Percentiles rank a stretch among this genome's conserved stretches.
Conservation (phyloP, 2,329 filamentous ascomycete genomes). For the Sporothrix variecibatus region DNA sequence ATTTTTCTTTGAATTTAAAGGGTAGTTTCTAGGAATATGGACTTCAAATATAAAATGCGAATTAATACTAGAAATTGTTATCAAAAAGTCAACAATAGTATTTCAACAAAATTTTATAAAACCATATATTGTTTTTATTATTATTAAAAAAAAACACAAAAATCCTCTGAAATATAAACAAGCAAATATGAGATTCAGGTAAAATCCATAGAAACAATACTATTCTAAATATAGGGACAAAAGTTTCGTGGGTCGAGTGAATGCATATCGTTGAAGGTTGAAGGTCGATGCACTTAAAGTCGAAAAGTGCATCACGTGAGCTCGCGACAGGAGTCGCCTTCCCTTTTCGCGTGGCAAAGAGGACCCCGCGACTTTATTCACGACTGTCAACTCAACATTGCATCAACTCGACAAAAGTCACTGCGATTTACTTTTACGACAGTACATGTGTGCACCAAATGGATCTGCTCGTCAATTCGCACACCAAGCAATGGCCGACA, state of each 20-base stretch:
- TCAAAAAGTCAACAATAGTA: background rate
- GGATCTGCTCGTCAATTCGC: background rate
- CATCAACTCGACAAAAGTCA: background rate
- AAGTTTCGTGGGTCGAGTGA: too few relatives aligned
- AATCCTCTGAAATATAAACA: background rate
- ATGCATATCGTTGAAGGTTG: background rate
- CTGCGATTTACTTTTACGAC: background rate
- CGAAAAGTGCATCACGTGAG: constrained; percentile 14
- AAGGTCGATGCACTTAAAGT: background rate
- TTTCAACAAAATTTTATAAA: too few relatives aligned
- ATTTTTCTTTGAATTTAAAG: background rate
- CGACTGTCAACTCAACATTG: background rate
- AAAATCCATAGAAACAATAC: too few relatives aligned
- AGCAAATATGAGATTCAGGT: too few relatives aligned
- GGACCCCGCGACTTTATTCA: constrained; percentile 7
- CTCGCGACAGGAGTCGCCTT: background rate
- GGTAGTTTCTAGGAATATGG: background rate
- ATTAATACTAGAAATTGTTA: background rate
- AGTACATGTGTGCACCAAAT: background rate
- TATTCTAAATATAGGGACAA: too few relatives aligned
- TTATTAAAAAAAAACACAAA: background rate
- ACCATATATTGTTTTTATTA: too few relatives aligned
- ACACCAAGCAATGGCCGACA: constrained; percentile 19
- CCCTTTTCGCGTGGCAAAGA: constrained; percentile 12
- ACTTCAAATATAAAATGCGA: background rate